Evolutionary conservation across 2,329 filamentous ascomycete genomes (phyloP).

Genomic region (Aspergillus clavatus): DNA sequence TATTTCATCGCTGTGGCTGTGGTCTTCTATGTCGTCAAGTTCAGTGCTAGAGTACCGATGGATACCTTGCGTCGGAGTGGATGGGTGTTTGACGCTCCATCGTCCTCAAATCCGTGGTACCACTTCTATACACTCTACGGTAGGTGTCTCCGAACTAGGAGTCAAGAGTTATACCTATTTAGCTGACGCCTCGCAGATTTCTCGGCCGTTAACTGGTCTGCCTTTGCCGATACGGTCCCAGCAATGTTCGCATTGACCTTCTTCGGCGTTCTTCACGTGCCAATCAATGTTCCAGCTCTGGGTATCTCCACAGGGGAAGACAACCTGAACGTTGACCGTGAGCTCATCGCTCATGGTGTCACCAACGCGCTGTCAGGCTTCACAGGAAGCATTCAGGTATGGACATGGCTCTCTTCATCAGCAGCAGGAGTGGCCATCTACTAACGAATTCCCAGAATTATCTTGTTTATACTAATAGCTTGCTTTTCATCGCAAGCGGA

Average conservation of each 20-base stretch:
- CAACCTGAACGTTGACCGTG: constrained; percentile 82
- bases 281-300: constrained; percentile 93
- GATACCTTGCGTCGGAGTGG: constrained; percentile 64
- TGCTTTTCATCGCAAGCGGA: constrained; percentile 93
- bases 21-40: constrained; percentile 48
- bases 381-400: constrained; percentile 72
- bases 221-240: constrained; percentile 76
- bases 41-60: constrained; percentile 59
- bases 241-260: constrained; percentile 97
- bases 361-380: constrained; percentile 88
- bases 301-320: constrained; percentile 89
- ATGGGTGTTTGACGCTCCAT: constrained; percentile 89
- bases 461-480: constrained; percentile 92
- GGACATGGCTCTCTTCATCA: neutral
- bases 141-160: constrained; percentile 47
- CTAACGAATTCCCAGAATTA: constrained; percentile 66
- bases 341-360: constrained; percentile 85
- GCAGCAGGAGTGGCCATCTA: constrained; percentile 3
- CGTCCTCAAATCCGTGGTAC: constrained; percentile 86
- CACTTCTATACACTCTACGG: constrained; percentile 95
- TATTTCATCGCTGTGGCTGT: constrained; percentile 78
- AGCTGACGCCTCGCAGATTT: constrained; percentile 56
- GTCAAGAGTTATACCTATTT: neutral
- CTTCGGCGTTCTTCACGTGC: constrained; percentile 93
- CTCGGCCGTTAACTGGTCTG: constrained; percentile 73